phyloP scores from a whole-genome alignment of 2,329 filamentous ascomycete genomes.

The Zymoseptoria tritici region DNA sequence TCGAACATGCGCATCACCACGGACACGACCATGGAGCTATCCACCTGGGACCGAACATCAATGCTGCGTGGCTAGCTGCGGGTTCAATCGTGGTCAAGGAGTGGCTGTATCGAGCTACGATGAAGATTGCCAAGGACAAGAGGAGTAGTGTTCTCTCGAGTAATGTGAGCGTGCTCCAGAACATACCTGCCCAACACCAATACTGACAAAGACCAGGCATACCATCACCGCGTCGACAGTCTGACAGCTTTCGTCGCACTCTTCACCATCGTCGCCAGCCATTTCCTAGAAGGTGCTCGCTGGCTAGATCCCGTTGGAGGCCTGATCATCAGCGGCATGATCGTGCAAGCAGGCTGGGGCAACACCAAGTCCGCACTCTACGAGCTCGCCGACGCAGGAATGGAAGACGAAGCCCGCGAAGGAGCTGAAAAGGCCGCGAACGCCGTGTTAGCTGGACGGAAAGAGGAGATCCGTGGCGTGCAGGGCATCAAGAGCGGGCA shows the following conservation, averaged over 20 bases:
- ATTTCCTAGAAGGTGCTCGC: constrained; percentile 72
- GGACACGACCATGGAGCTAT: constrained; percentile 53
- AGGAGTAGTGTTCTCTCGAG: constrained; percentile 94
- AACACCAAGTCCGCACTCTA: constrained; percentile 77
- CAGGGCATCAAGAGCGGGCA: constrained; percentile 92
- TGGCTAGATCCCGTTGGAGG: constrained; percentile 95
- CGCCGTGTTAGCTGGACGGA: constrained; percentile 14
- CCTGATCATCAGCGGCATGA: constrained; percentile 84
- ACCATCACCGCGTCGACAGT: constrained; percentile 94
- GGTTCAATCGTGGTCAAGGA: constrained; percentile 91
- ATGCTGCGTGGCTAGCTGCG: constrained; percentile 88
- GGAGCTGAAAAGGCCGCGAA: constrained; percentile 64
- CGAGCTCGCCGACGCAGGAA: constrained; percentile 83
- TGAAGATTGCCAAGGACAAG: constrained; percentile 90
- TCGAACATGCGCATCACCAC: constrained; percentile 45
- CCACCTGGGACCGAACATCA: constrained; percentile 63
- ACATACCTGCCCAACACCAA: neutral
- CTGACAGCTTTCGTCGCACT: constrained; percentile 91
- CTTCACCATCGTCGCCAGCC: constrained; percentile 79
- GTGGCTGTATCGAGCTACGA: constrained; percentile 94
- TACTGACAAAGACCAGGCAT: constrained; percentile 34
- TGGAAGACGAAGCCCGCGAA: constrained; percentile 74
- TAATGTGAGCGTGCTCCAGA: constrained; percentile 48
- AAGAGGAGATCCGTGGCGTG: constrained; percentile 65
- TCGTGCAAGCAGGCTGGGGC: constrained; percentile 78